A percentile compares a stretch with the other conserved stretches of the same genome.
phyloP scores from a whole-genome alignment of 2,329 filamentous ascomycete genomes.

The Talaromyces atroroseus region DNA sequence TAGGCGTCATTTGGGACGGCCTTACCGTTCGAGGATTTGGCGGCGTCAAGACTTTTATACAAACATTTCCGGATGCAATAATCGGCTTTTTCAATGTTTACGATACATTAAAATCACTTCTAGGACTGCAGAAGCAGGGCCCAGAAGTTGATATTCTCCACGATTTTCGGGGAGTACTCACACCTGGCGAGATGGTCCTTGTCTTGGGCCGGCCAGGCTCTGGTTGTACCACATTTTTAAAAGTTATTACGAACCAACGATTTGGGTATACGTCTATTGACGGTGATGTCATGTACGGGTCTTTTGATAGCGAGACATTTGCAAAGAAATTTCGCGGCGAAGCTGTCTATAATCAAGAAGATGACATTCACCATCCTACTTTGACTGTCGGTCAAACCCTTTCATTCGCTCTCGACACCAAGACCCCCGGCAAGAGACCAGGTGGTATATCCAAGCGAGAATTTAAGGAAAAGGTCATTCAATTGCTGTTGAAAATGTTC shows the following conservation, averaged over 20 bases:
- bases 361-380: conserved; percentile 79
- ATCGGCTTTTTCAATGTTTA: conserved; percentile 71
- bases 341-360: conserved; percentile 70
- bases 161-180: conserved; percentile 56
- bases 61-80: conserved; percentile 73
- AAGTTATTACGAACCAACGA: conserved; percentile 62
- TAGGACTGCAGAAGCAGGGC: conserved; percentile 63
- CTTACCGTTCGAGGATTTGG: conserved; percentile 71
- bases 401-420: conserved; percentile 76
- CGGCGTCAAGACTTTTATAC: conserved; percentile 64
- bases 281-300: conserved; percentile 73
- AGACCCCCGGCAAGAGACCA: conserved; percentile 74
- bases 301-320: conserved; percentile 66
- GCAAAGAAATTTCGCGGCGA: conserved; percentile 68
- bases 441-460: conserved; percentile 42
- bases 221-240: conserved; percentile 67
- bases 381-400: conserved; percentile 84
- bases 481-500: conserved; percentile 80
- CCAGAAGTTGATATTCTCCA: conserved; percentile 68
- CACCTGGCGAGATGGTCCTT: conserved; percentile 82
- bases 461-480: conserved; percentile 58
- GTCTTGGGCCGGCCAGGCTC: conserved; percentile 72
- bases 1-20: conserved; percentile 68
- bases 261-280: conserved; percentile 56
- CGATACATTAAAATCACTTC: conserved; percentile 56